Conservation (phyloP, 805 yeast species). For the Ogataea saltuana region DNA sequence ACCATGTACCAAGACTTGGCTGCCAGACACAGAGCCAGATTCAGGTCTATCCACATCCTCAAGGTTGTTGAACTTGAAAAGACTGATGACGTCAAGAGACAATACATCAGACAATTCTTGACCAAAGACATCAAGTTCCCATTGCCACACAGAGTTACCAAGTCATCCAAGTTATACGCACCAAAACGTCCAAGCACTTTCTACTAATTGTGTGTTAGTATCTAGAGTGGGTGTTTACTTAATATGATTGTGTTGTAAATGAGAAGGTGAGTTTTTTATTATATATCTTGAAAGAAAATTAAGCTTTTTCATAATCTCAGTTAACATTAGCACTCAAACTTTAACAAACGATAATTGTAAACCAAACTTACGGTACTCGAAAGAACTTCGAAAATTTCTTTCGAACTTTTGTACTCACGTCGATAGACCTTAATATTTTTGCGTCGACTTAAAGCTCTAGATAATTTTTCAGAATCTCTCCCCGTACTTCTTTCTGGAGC, state of each 20-base stretch:
- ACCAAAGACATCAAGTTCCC: slow-evolving; percentile 98
- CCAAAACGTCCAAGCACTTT: slow-evolving; percentile 95
- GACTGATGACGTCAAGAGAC: slow-evolving; percentile 98
- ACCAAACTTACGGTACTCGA: no score
- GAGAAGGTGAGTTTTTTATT: slow-evolving; percentile 16
- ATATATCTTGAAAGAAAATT: slow-evolving; percentile 13
- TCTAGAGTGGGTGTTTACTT: slow-evolving; percentile 8
- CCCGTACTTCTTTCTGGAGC: no score
- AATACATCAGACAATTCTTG: slow-evolving; percentile 96
- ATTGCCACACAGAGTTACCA: slow-evolving; percentile 98
- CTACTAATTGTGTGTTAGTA: slow-evolving; percentile 57
- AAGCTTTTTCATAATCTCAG: slow-evolving; percentile 9
- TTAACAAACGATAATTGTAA: no score
- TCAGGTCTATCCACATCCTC: slow-evolving; percentile 98
- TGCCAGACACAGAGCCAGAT: slow-evolving; percentile 99
- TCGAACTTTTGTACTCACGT: no score
- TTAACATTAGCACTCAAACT: no score
- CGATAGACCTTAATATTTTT: no score
- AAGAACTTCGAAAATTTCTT: no score
- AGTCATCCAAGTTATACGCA: slow-evolving; percentile 84
- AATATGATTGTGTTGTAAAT: slow-evolving; percentile 14
- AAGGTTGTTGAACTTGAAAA: slow-evolving; percentile 99
- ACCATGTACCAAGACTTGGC: slow-evolving; percentile 99
- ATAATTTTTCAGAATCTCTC: no score
- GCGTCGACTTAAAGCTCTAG: no score